Percentiles rank a stretch among this genome's conserved stretches.
phyloP scores from a whole-genome alignment of 2,329 filamentous ascomycete genomes.

The Botrytis galanthina region DNA sequence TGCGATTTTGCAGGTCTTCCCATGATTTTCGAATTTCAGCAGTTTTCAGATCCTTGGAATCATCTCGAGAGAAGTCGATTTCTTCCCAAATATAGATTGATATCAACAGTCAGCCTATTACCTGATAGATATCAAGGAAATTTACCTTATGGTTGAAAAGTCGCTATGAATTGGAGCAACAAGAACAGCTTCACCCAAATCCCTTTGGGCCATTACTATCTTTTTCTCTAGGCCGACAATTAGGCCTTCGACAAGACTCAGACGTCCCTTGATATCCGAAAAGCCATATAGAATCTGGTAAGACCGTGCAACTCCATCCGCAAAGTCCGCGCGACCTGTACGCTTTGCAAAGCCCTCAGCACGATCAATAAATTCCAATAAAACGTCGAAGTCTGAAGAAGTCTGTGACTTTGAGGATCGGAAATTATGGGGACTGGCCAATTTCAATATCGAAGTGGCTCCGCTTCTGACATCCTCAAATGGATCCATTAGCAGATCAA shows the following conservation, averaged over 20 bases:
- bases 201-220: constrained; percentile 57
- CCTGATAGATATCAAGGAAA: neutral
- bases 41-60: constrained; percentile 8
- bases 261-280: constrained; percentile 44
- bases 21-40: constrained; percentile 19
- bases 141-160: constrained; percentile 63
- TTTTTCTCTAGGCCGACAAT: constrained; percentile 63
- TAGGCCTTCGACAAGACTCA: constrained; percentile 56
- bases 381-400: constrained; percentile 29
- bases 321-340: constrained; percentile 85
- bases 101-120: constrained; percentile 12
- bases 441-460: constrained; percentile 51
- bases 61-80: constrained; percentile 22
- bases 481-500: constrained; percentile 81
- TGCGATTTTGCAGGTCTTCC: constrained; percentile 47
- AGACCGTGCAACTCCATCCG: constrained; percentile 81
- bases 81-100: constrained; percentile 34
- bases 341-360: constrained; percentile 59
- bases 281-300: constrained; percentile 68
- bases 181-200: constrained; percentile 65
- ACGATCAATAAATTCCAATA: constrained; percentile 49
- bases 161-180: constrained; percentile 67
- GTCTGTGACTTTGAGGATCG: neutral
- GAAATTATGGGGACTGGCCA: constrained; percentile 45
- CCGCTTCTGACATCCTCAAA: constrained; percentile 84